phyloP scores from a whole-genome alignment of 345 rosid species.

The Eucalyptus curtisii region DNA sequence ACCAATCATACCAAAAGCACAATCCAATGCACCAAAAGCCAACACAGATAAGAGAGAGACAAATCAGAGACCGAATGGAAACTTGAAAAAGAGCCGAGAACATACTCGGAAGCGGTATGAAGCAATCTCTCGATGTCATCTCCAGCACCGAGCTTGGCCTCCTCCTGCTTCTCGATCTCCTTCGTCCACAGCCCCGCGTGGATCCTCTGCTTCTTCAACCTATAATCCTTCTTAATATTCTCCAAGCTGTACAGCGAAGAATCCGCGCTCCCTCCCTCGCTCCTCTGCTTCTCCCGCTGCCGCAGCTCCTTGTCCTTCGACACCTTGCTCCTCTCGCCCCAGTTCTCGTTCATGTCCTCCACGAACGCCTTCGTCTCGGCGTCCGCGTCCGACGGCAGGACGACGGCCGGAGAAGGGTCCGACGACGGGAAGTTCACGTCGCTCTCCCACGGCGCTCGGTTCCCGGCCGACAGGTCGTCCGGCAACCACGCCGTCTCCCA shows the following conservation, averaged over 20 bases:
- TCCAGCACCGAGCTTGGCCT: conserved; percentile 41
- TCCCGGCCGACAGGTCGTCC: conserved; percentile 42
- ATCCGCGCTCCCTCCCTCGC: not conserved
- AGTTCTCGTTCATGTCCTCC: conserved; percentile 86
- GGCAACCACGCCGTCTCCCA: conserved; percentile 96
- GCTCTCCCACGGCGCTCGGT: conserved; percentile 68
- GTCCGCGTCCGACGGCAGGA: conserved; percentile 31
- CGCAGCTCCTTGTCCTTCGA: conserved; percentile 3
- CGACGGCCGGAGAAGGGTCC: not conserved
- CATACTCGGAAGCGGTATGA: conserved; percentile 79
- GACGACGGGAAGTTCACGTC: conserved; percentile 55
- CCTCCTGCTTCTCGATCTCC: conserved; percentile 83
- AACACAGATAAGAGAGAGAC: not conserved
- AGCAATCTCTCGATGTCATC: conserved; percentile 83
- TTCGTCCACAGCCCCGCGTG: conserved; percentile 85
- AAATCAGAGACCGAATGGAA: not conserved
- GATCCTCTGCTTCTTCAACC: conserved; percentile 88
- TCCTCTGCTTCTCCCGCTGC: conserved; percentile 7
- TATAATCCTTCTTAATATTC: conserved; percentile 76
- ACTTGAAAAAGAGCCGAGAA: not conserved
- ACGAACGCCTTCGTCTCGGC: conserved; percentile 81
- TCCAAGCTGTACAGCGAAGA: conserved; percentile 57
- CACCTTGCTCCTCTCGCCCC: conserved; percentile 56
- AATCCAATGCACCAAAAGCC: not conserved
- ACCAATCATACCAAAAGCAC: not conserved